Evolutionary conservation across 2,329 filamentous ascomycete species (phyloP).

Genomic region (Akanthomyces muscarius): DNA sequence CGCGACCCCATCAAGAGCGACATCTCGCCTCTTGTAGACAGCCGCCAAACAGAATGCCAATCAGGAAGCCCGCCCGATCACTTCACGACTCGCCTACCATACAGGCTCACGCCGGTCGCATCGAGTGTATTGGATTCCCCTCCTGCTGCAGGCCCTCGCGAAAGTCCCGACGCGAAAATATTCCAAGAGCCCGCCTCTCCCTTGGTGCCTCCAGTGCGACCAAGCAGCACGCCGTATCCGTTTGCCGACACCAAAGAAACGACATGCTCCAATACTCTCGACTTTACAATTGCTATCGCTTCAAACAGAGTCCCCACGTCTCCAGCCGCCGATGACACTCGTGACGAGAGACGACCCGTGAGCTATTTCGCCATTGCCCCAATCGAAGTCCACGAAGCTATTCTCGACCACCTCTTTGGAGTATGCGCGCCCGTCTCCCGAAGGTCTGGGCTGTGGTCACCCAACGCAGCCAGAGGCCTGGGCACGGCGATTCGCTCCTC

Average conservation of each 20-base stretch:
- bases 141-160: not conserved
- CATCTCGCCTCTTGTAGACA: not conserved
- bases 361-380: conserved; percentile 52
- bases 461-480: conserved; percentile 55
- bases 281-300: conserved; percentile 26
- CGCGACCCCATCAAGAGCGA: not conserved
- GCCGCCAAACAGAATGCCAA: not conserved
- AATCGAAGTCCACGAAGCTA: conserved; percentile 67
- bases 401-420: conserved; percentile 68
- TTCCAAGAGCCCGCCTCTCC: conserved; percentile 2
- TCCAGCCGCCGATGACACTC: not conserved
- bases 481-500: conserved; percentile 63
- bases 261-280: conserved; percentile 28
- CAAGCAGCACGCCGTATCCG: conserved; percentile 58
- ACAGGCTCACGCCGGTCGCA: not conserved
- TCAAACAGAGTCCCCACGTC: conserved; percentile 11
- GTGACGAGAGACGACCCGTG: conserved; percentile 19
- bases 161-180: conserved; percentile 4
- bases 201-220: conserved; percentile 40
- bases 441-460: conserved; percentile 50
- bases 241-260: conserved; percentile 41
- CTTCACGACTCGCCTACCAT: not conserved
- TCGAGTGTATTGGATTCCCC: not conserved
- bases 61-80: not conserved
- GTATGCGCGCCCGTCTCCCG: conserved; percentile 56